Conservation (phyloP, 2,329 filamentous ascomycete species). For the Cadophora sp. region DNA sequence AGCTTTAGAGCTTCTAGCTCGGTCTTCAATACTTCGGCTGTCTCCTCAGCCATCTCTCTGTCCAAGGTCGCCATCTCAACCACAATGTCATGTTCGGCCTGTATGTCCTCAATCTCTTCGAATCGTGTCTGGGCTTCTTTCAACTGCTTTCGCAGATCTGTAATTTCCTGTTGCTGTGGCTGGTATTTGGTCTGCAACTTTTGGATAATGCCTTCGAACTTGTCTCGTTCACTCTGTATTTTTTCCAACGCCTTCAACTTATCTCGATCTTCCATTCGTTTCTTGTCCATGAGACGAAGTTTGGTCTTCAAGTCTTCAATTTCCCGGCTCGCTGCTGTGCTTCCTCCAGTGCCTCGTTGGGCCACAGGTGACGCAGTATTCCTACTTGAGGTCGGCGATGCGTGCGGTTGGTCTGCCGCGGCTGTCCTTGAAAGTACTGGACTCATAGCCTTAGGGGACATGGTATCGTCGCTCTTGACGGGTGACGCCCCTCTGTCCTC, state of each 20-base stretch:
- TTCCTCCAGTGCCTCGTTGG: constrained; percentile 35
- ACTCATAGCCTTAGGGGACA: constrained; percentile 44
- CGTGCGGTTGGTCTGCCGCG: constrained; percentile 32
- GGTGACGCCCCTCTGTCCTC: constrained; percentile 50
- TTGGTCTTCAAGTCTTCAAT: constrained; percentile 91
- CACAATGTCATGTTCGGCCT: constrained; percentile 84
- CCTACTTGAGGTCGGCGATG: constrained; percentile 37
- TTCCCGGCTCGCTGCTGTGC: constrained; percentile 56
- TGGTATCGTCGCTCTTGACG: constrained; percentile 52
- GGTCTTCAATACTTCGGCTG: constrained; percentile 78
- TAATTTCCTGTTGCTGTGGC: constrained; percentile 80
- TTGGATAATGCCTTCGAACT: constrained; percentile 84
- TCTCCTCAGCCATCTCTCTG: constrained; percentile 95
- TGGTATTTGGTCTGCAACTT: constrained; percentile 91
- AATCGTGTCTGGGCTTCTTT: constrained; percentile 77
- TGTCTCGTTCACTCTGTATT: constrained; percentile 76
- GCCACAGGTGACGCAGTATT: constrained; percentile 38
- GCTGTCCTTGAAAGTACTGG: constrained; percentile 40
- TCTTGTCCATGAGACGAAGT: constrained; percentile 85
- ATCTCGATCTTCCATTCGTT: constrained; percentile 83
- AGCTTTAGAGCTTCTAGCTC: constrained; percentile 80
- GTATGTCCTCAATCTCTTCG: constrained; percentile 72
- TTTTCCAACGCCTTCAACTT: constrained; percentile 81
- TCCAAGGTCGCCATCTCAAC: constrained; percentile 90
- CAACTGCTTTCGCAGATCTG: constrained; percentile 76